Evolutionary conservation across 2,329 filamentous ascomycete species (phyloP), one percentile per base, ranked within the genome.

Genomic region (Paraphoma chrysanthemicola): DNA sequence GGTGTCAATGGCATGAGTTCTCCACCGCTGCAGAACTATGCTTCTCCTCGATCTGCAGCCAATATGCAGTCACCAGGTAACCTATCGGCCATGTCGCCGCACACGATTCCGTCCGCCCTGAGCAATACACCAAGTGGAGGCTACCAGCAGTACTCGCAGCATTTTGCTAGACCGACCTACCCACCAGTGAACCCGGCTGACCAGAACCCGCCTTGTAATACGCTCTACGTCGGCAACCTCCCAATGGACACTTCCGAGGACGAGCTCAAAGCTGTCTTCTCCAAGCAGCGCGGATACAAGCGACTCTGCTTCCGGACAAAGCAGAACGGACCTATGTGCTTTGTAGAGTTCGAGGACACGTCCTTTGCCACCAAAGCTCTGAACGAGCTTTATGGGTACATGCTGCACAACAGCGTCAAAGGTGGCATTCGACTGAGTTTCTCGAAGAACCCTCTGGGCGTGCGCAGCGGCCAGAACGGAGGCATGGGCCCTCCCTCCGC

Each of bases 191-290:
- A 98, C 66, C 94, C 93, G 0, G 93, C 94, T 11, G 94, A 99
- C 71, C 91, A 97, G 77, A 97, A 98, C 68, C 94, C 94, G 1
- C 95, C 95, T 0, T 98, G 95, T 84, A 98, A 99, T 73, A 99
- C 95, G 0, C 83, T 99, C 6, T 98, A 99, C 71, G 94, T 99
- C 17, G 94, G 95, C n/a, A 98, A 99, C 70, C 81, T 99, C 43
- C 95, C 94, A 0, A 87, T 93, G 54, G 91, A 97, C 72, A 96
- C 93, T 0, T 94, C 91, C 0, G 95, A 99, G 71, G 94, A 98
- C 72, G 95, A 98, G 76, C 85, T 99, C 53, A 98, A 98, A 78
- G 87, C 90, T 18, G 85, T 97, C 71, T 99, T 99, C 73, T 93
- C 90, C 28, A 94, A 93, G 78, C 92, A 96, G 75, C 89, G 93